A percentile compares a stretch with the other conserved stretches of the same genome.
These are phyloP conservation scores for Yamadazyma epiphylla DNA, from an alignment of 1,139 yeast genomes.

Conservation along the genomic window DNA sequence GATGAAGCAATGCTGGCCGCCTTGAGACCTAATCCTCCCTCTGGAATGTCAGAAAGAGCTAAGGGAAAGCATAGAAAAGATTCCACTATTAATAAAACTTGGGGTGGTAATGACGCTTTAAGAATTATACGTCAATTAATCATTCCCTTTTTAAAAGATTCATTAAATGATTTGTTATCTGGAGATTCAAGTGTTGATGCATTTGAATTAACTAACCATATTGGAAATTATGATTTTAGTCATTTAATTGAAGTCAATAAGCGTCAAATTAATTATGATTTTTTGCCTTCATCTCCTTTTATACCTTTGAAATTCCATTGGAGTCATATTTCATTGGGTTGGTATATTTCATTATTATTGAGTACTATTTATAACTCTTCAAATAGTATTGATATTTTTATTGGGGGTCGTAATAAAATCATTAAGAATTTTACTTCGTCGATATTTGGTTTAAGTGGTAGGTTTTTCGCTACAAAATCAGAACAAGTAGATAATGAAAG, in stretches of 20 bases:
- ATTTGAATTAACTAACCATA: slow-evolving; percentile 33
- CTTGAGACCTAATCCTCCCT: slow-evolving; percentile 44
- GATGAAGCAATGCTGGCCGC: slow-evolving; percentile 23
- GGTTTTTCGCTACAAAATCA: slow-evolving; percentile 28
- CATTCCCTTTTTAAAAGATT: slow-evolving; percentile 34
- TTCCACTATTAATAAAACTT: slow-evolving; percentile 45
- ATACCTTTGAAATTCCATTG: slow-evolving; percentile 56
- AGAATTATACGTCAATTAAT: slow-evolving; percentile 40
- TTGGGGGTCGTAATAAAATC: slow-evolving; percentile 25
- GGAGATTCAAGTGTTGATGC: slow-evolving; percentile 21
- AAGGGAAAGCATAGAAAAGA: slow-evolving; percentile 56
- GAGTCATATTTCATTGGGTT: slow-evolving; percentile 64
- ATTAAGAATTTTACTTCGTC: slow-evolving; percentile 38
- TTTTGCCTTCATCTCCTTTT: slow-evolving; percentile 34
- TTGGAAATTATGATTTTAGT: slow-evolving; percentile 32
- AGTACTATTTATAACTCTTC: slow-evolving; percentile 54
- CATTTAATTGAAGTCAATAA: slow-evolving; percentile 16
- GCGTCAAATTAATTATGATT: slow-evolving; percentile 27
- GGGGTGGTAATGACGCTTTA: slow-evolving; percentile 61
- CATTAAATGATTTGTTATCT: slow-evolving; percentile 35
- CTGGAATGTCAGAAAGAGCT: slow-evolving; percentile 60
- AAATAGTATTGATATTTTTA: slow-evolving; percentile 18
- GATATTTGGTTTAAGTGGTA: slow-evolving; percentile 40
- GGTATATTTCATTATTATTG: slow-evolving; percentile 74
- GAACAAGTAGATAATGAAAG: slow-evolving; percentile 10